These are phyloP conservation scores for Sporothrix inflata DNA, from an alignment of 2,329 filamentous ascomycete genomes.

Conservation along the genomic window DNA sequence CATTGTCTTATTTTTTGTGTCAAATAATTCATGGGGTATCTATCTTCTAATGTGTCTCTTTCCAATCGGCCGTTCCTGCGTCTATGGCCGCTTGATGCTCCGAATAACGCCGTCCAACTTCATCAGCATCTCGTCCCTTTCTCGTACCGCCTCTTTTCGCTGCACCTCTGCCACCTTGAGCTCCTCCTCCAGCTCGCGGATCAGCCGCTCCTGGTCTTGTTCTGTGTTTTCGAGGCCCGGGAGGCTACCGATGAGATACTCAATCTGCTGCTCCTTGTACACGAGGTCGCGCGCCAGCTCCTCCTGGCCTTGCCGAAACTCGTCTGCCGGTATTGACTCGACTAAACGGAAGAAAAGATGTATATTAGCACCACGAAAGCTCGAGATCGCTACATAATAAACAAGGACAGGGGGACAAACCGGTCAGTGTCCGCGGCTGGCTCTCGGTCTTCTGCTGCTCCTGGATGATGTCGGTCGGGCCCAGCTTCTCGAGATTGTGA, in stretches of 20 bases:
- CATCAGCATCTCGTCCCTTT: constrained; percentile 63
- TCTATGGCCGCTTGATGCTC: constrained; percentile 55
- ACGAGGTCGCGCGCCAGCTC: constrained; percentile 78
- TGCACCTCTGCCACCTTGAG: constrained; percentile 65
- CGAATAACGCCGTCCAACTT: constrained; percentile 65
- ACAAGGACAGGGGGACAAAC: background rate
- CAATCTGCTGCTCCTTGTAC: constrained; percentile 81
- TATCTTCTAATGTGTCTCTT: background rate
- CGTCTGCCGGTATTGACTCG: constrained; percentile 63
- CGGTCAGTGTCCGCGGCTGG: constrained; percentile 33
- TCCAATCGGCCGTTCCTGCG: background rate
- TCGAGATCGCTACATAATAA: background rate
- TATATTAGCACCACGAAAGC: background rate
- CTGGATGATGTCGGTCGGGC: constrained; percentile 61
- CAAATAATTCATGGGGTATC: constrained; percentile 28
- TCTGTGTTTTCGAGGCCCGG: constrained; percentile 80
- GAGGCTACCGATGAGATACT: constrained; percentile 72
- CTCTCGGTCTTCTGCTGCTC: constrained; percentile 51
- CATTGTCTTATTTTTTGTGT: background rate
- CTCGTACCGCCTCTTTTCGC: constrained; percentile 64
- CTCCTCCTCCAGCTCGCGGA: constrained; percentile 67
- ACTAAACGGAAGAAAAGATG: constrained; percentile 46
- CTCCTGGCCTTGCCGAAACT: constrained; percentile 68
- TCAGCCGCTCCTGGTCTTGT: constrained; percentile 70
- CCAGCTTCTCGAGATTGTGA: constrained; percentile 66